Base-by-base conservation (phyloP, 2,329 filamentous ascomycete genomes). In the Canariomyces notabilis region DNA sequence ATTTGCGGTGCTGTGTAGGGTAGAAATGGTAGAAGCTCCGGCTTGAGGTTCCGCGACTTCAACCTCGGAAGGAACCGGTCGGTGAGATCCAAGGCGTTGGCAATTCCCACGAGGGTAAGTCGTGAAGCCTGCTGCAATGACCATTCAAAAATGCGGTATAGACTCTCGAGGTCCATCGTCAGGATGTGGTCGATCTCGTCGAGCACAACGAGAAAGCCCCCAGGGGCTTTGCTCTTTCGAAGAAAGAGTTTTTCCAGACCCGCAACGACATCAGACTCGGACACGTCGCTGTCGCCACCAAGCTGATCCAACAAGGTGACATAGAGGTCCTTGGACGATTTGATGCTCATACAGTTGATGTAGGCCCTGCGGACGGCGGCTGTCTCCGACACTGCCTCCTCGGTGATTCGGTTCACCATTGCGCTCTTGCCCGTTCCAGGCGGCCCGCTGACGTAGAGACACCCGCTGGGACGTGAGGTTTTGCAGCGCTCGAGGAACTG, bases 71-170 rank as follows among this genome's bases (percentile, higher is more conserved):
- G 76, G 58, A 96, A 95, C 8, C 93, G 87, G 63, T 97, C 93
- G 0, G 93, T 98, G 46, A 98, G 73, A 63, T 98, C 93, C 44
- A 98, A 75, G 4, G 93, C 93, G 61, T 98, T 98, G 57, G 93
- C 93, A 60, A 98, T 95, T 38, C 93, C 93, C 40, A 98, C 79
- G 15, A 98, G 73, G 29, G 93, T 73, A 5, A 98, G 80, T 16
- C 80, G 81, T 0, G 93, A 96, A 1, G 80, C 79, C 53, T 82
- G 82, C 52, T 88, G 80, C 59, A 98, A 72, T 1, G 93, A 94
- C 90, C 91, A 97, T 63, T 96, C 90, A 57, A 98, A 96, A n/a
- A 98, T 74, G 51, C 82, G 86, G 68, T 97, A 96, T 12, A 98
- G 73, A 44, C 93, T 85, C 57, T 94, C 89, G 48, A 93, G 72